Base-by-base conservation (phyloP, 2,329 filamentous ascomycete species). In the Phaeoacremonium minimum region DNA sequence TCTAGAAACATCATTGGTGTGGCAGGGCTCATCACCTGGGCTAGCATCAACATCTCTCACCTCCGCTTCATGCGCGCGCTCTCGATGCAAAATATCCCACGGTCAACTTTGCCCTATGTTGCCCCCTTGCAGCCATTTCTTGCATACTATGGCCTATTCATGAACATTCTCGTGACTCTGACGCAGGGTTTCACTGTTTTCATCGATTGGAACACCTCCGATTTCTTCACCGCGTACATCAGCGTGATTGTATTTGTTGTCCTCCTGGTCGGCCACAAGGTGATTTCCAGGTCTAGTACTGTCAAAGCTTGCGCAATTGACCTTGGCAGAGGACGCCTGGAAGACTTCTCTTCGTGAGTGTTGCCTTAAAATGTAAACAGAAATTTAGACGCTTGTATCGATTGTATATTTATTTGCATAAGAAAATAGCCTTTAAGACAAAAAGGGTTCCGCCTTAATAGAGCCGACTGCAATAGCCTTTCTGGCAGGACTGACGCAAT, bases 101-200 rank as follows among this genome's bases (percentile, higher is more conserved):
- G 80, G 15, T 63, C 65, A 20, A 57, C 63, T 5, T 65, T 86
- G 13, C 78, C 80, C 1, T 86, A 83, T 57, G 64, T 62, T 17
- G 78, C 80, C 2, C 67, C 75, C 8, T 60, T 75, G 41, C 79
- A 85, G 58, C 82, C 82, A 0, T 85, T 66, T 49, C 67, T 83
- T 30, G 72, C 80, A 1, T 80, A 68, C 58, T 83, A 82, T 48
- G 82, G 82, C 3, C 63, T 85, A 4, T 75, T 80, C 54, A 82
- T 83, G 61, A 82, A 74, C 56, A 42, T 73, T 4, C 55, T 85
- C 33, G 80, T 87, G 42, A 69, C 80, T 35, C 41, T 86, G 15
- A 85, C 83, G 0, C 80, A 80, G 51, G 83, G 83, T 4, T 87
- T 86, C 58, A 78, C 77, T 8, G 71, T 74, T 6, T 86, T 85